Percentiles rank a stretch among this genome's conserved stretches.
Conservation (phyloP, 306 rosid genomes). For the Styphnolobium japonicum region DNA sequence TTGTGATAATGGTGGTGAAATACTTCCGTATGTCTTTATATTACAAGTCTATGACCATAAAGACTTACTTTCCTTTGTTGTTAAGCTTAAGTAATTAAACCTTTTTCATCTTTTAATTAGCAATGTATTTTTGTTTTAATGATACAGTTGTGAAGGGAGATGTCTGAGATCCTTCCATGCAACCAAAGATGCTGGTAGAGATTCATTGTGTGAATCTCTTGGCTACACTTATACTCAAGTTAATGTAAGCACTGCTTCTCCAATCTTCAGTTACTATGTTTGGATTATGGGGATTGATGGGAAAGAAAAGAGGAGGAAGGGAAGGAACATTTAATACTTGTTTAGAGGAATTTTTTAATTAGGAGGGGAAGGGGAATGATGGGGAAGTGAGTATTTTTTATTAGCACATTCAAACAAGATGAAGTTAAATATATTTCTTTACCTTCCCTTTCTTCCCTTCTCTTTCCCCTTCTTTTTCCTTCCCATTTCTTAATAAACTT, state of each 20-base stretch:
- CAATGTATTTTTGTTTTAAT: conserved; percentile 16
- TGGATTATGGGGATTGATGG: neutral
- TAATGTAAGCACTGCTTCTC: conserved; percentile 31
- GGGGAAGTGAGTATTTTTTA: neutral
- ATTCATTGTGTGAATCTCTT: conserved; percentile 48
- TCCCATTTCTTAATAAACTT: neutral
- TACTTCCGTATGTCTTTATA: conserved; percentile 52
- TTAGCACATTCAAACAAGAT: neutral
- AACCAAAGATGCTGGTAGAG: conserved; percentile 34
- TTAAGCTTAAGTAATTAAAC: neutral
- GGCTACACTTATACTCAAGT: conserved; percentile 43
- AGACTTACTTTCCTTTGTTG: neutral
- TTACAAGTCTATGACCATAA: conserved; percentile 5
- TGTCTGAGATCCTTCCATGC: conserved; percentile 77
- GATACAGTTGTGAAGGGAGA: conserved; percentile 61
- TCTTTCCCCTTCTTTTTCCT: neutral
- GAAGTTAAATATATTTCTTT: conserved; percentile 1
- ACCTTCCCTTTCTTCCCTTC: neutral
- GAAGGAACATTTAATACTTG: neutral
- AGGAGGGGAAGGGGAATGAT: neutral
- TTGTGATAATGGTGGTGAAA: conserved; percentile 72
- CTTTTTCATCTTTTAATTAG: neutral
- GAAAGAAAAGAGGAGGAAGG: neutral
- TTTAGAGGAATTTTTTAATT: neutral
- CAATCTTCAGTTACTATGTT: neutral